Conservation (phyloP, 2,329 filamentous ascomycete species). For the Neofusicoccum cordaticola region DNA sequence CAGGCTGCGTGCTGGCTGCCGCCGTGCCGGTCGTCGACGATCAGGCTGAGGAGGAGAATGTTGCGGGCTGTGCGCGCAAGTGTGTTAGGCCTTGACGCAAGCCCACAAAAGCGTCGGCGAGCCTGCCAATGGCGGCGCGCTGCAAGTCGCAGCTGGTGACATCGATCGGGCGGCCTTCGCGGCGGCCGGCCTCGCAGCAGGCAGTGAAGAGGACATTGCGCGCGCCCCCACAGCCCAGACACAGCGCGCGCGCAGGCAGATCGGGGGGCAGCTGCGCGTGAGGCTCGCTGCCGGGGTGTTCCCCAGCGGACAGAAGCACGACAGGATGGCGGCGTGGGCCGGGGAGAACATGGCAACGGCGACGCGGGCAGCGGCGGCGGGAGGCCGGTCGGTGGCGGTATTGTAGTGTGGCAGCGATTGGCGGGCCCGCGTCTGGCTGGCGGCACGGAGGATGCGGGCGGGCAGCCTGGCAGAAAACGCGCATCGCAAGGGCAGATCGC, state of each 20-base stretch:
- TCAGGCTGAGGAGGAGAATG: slow-evolving; percentile 50
- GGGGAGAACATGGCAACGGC: not conserved
- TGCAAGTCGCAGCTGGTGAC: slow-evolving; percentile 58
- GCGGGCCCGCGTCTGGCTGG: not conserved
- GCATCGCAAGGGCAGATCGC: not conserved
- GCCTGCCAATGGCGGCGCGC: slow-evolving; percentile 49
- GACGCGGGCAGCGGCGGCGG: not conserved
- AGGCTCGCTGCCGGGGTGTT: slow-evolving; percentile 54
- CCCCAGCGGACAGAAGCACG: slow-evolving; percentile 39
- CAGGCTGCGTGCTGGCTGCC: slow-evolving; percentile 38
- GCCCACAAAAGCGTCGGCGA: slow-evolving; percentile 17
- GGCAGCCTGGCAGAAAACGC: not conserved
- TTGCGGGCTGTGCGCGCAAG: slow-evolving; percentile 50
- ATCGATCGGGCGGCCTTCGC: slow-evolving; percentile 39
- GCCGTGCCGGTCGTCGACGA: slow-evolving; percentile 41
- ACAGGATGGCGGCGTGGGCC: not conserved
- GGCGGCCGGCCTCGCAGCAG: not conserved
- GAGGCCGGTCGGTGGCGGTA: not conserved
- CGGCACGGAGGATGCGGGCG: not conserved
- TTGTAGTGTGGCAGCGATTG: not conserved
- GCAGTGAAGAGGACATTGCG: slow-evolving; percentile 57
- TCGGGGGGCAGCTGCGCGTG: slow-evolving; percentile 50
- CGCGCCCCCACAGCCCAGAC: slow-evolving; percentile 56
- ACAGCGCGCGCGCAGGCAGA: slow-evolving; percentile 49
- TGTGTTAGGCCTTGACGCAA: not conserved